Base-by-base conservation (phyloP, 805 yeast genomes). In the Lipomyces yamadae region DNA sequence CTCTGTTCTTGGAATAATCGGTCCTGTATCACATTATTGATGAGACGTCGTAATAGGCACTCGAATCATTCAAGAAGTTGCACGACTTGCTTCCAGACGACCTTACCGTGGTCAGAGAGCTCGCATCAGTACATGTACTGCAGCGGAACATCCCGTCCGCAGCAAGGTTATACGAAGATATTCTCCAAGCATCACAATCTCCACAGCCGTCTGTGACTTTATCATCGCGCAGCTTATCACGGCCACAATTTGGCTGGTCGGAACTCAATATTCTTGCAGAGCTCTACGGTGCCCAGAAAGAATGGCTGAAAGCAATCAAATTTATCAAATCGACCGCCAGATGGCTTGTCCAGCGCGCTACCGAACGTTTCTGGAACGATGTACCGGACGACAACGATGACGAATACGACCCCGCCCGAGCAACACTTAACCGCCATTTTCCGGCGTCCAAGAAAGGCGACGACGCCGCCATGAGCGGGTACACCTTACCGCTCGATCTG, bases 251-350 rank as follows among this genome's bases (percentile, higher is more conserved):
- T 76, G 92, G 87, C 59, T 95, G 97, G 96, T 89, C 96, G 0
- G 93, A 91, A 67, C 81, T 94, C 58, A 94, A 95, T 73, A 91
- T 92, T 66, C 80, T 94, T 55, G 84, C 90, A 7, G 98, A 95
- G 73, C 79, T 94, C 50, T 89, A 90, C 73, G 82, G 87, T n/a
- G 85, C 86, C 62, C 88, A 86, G 64, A 86, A 85, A 56, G 86
- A 89, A 3, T 89, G 86, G 82, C 76, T 76, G 8, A 80, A 84
- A 10, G 95, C 93, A 0, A 83, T 92, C 18, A 84, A 83, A 64
- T 81, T 87, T 0, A 83, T 92, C 39, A 89, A 89, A 72, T 79
- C 83, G 35, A 89, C 90, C 10, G 85, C 97, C 0, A 81, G 99
- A 68, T 92, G 97, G 95, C 84, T 94, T 15, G 92, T 89, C 66